These are phyloP conservation scores for Fraxinus excelsior DNA, from an alignment of 257 asterid species.

Conservation along the genomic window DNA sequence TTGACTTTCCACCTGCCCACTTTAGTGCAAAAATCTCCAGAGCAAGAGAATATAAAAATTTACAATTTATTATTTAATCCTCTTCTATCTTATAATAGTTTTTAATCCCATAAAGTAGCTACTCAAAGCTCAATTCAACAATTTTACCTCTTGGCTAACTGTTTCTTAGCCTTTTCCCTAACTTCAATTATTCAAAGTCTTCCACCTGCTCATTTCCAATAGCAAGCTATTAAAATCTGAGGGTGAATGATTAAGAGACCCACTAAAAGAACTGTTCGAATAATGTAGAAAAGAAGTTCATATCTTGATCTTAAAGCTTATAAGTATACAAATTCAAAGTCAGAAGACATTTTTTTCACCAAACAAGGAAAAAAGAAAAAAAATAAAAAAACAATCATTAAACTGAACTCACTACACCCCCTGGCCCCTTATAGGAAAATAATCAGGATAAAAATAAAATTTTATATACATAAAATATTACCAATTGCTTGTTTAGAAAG, in stretches of 20 bases:
- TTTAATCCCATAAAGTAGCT: slow-evolving; percentile 2
- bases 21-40: slow-evolving; percentile 28
- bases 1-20: slow-evolving; percentile 27
- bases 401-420: not conserved
- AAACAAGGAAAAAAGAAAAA: not conserved
- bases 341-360: slow-evolving; percentile 3
- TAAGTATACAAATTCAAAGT: not conserved
- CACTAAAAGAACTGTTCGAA: slow-evolving; percentile 6
- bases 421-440: not conserved
- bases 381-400: not conserved
- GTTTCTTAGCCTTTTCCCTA: slow-evolving; percentile 20
- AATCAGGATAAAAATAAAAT: not conserved
- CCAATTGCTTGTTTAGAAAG: not conserved
- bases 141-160: slow-evolving; percentile 20
- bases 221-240: slow-evolving; percentile 18
- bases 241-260: slow-evolving; percentile 30
- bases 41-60: slow-evolving; percentile 31
- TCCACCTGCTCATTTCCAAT: slow-evolving; percentile 25
- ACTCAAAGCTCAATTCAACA: slow-evolving; percentile 7
- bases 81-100: not conserved
- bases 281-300: not conserved
- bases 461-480: not conserved
- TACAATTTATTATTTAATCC: slow-evolving; percentile 15
- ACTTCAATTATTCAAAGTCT: slow-evolving; percentile 13
- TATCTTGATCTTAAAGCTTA: not conserved